Conservation (phyloP, 331 rosid genomes). For the Erythrophleum ivorense region DNA sequence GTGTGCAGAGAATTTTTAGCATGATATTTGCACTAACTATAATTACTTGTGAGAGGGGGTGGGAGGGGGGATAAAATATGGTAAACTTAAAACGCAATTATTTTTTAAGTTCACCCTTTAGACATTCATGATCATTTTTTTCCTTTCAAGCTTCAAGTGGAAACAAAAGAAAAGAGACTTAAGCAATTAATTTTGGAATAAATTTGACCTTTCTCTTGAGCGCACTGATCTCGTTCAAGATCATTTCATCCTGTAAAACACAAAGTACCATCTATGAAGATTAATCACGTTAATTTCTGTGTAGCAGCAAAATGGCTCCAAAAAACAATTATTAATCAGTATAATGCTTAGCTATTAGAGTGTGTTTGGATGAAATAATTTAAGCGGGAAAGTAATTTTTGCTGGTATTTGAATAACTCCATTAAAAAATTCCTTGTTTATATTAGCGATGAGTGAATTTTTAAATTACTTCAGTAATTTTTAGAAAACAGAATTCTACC, state of each 20-base stretch:
- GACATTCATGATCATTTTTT: neutral
- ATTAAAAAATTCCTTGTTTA: too few species aligned
- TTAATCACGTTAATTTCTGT: neutral
- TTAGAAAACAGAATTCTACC: too few species aligned
- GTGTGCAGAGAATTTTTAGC: neutral
- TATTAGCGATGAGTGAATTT: too few species aligned
- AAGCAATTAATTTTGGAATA: neutral
- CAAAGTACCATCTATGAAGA: neutral
- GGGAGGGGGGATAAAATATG: neutral
- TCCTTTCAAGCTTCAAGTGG: neutral
- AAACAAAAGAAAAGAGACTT: neutral
- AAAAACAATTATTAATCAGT: neutral
- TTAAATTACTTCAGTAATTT: too few species aligned
- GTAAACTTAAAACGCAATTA: too few species aligned
- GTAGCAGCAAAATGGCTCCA: neutral
- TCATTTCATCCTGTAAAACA: constrained; percentile 9
- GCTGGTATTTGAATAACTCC: too few species aligned
- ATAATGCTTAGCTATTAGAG: neutral
- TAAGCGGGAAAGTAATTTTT: too few species aligned
- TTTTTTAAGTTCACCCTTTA: too few species aligned
- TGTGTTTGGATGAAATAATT: too few species aligned
- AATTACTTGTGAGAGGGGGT: neutral
- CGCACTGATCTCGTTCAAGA: neutral
- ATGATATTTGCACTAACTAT: neutral
- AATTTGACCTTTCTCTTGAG: constrained; percentile 3